A percentile compares a stretch with the other conserved stretches of the same genome.
Evolutionary conservation across 305 asterid genomes (phyloP).

Genomic region (Fraxinus sp.): DNA sequence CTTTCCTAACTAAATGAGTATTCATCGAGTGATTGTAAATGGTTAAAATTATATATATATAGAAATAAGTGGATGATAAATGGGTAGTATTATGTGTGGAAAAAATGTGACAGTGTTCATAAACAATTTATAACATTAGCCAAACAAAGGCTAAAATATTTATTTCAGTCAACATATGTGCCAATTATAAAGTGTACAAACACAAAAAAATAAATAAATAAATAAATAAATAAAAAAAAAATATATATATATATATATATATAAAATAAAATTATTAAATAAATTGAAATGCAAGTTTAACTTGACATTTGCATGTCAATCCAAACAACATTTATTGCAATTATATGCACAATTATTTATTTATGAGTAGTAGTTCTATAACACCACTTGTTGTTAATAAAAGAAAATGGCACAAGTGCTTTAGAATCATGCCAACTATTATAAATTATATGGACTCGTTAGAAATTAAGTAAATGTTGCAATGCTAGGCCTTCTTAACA

Average conservation of each 20-base stretch:
- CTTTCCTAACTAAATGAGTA: background rate
- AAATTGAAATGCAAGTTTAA: too few species aligned
- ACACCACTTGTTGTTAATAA: conserved; percentile 9
- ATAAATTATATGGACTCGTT: background rate
- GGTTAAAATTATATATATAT: too few species aligned
- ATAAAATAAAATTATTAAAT: too few species aligned
- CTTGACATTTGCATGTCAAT: background rate
- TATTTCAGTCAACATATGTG: background rate
- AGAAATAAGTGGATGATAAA: too few species aligned
- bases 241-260: too few species aligned
- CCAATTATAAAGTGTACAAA: background rate
- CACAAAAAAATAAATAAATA: background rate
- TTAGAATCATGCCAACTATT: background rate
- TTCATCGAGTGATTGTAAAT: too few species aligned
- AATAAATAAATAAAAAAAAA: too few species aligned
- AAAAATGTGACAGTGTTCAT: too few species aligned
- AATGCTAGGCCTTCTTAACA: background rate
- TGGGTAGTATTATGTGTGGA: too few species aligned
- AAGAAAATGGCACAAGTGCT: conserved; percentile 5
- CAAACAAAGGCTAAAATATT: background rate
- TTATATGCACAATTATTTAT: background rate
- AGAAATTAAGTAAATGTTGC: background rate
- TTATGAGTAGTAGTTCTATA: conserved; percentile 1
- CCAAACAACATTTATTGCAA: background rate
- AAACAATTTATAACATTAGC: too few species aligned